Percentiles rank a stretch among this genome's conserved stretches.
Evolutionary conservation across 345 rosid species (phyloP).

Genomic region (Xanthoceras sorbifolium): DNA sequence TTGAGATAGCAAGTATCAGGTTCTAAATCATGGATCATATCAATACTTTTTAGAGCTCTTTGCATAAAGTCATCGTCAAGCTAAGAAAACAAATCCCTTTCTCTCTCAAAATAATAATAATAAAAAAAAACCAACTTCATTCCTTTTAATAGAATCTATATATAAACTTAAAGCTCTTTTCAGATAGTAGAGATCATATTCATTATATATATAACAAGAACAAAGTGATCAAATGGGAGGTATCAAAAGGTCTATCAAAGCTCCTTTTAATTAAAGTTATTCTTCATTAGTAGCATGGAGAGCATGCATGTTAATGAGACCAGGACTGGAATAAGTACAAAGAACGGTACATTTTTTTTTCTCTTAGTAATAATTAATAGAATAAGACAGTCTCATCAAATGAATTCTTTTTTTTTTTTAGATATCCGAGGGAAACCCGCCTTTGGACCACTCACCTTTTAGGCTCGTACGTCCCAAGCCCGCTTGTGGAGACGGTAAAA

Average conservation of each 20-base stretch:
- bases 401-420: no score
- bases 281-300: conserved; percentile 18
- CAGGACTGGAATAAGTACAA: conserved; percentile 19
- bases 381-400: no score
- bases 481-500: no score
- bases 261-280: conserved; percentile 29
- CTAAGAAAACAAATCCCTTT: conserved; percentile 18
- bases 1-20: conserved; percentile 25
- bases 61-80: neutral
- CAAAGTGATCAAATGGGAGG: conserved; percentile 20
- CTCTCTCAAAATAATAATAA: conserved; percentile 7
- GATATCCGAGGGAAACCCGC: no score
- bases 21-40: conserved; percentile 24
- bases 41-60: conserved; percentile 1
- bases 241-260: conserved; percentile 30
- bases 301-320: conserved; percentile 7
- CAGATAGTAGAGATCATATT: neutral
- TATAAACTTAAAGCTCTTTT: neutral
- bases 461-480: no score
- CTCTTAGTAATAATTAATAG: neutral
- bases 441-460: no score
- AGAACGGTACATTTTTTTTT: conserved; percentile 9
- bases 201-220: neutral
- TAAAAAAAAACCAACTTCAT: conserved; percentile 3
- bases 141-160: neutral